Conservation (phyloP, 73 alveolate species). For the Paramecium biaurelia region DNA sequence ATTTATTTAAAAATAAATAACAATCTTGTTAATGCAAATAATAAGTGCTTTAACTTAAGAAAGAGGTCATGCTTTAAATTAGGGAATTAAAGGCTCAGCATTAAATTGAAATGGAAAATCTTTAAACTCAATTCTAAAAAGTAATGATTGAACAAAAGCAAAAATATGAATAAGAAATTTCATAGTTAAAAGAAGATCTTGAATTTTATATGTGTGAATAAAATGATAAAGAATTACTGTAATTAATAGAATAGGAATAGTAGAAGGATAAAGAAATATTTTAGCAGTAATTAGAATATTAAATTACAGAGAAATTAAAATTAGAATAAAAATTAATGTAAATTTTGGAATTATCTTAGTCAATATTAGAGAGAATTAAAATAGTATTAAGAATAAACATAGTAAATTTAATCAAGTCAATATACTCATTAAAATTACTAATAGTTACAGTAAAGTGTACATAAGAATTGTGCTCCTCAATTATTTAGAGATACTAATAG, state of each 20-base stretch:
- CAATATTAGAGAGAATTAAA: background rate
- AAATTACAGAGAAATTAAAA: background rate
- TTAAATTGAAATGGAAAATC: background rate
- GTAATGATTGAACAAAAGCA: background rate
- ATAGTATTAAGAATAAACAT: background rate
- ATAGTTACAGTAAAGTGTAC: background rate
- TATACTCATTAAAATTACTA: background rate
- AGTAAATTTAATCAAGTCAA: background rate
- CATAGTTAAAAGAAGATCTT: background rate
- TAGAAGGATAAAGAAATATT: slow-evolving; percentile 11
- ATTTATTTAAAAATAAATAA: slow-evolving; percentile 3
- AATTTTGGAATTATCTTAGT: background rate
- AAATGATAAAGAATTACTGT: background rate
- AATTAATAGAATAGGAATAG: slow-evolving; percentile 7
- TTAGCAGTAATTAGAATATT: background rate
- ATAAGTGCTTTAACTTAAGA: background rate
- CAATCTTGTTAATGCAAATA: background rate
- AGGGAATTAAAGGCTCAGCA: slow-evolving; percentile 8
- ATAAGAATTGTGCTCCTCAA: slow-evolving; percentile 19
- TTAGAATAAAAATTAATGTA: slow-evolving; percentile 28
- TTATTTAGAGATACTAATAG: slow-evolving; percentile 48
- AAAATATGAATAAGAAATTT: slow-evolving; percentile 13
- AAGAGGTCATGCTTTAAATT: background rate
- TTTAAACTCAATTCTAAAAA: background rate
- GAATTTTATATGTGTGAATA: background rate